These are phyloP conservation scores for Penicillium psychrosexuale DNA, from an alignment of 2,329 filamentous ascomycete species.

Conservation along the genomic window DNA sequence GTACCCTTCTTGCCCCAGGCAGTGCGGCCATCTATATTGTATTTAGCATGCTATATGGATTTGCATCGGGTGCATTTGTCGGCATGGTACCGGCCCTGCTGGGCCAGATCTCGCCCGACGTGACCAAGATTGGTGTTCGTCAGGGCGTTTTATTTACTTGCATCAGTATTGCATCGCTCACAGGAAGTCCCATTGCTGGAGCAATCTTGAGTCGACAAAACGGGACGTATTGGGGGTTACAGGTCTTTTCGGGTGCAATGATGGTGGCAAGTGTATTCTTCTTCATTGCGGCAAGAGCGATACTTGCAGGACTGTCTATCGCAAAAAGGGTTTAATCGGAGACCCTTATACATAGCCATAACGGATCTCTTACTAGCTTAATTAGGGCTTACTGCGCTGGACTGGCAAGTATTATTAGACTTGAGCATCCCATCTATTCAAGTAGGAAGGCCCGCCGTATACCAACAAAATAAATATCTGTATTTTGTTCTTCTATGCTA, in stretches of 20 bases:
- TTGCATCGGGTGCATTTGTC: constrained; percentile 64
- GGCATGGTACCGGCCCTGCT: constrained; percentile 62
- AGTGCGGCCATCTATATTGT: constrained; percentile 57
- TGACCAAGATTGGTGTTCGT: constrained; percentile 64
- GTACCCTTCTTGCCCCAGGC: constrained; percentile 39
- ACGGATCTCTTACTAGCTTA: not conserved
- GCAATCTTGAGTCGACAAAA: constrained; percentile 50
- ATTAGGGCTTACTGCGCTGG: not conserved
- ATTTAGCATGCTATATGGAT: constrained; percentile 64
- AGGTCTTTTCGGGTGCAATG: constrained; percentile 62
- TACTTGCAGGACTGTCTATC: constrained; percentile 4
- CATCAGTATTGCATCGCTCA: constrained; percentile 61
- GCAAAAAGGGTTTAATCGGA: not conserved
- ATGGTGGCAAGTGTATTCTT: constrained; percentile 43
- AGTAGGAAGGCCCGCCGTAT: not conserved
- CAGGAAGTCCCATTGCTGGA: constrained; percentile 65
- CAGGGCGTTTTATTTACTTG: constrained; percentile 62
- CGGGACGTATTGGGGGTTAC: constrained; percentile 57
- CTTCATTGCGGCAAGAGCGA: constrained; percentile 25
- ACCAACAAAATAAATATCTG: no score
- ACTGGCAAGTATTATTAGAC: not conserved
- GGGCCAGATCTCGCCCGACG: constrained; percentile 63
- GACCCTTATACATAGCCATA: not conserved
- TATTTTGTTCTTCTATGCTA: constrained; percentile 29
- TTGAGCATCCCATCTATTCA: not conserved